A percentile compares a stretch with the other conserved stretches of the same genome.
phyloP scores from a whole-genome alignment of 163 green algal genomes.

The Scenedesmus sp. region DNA sequence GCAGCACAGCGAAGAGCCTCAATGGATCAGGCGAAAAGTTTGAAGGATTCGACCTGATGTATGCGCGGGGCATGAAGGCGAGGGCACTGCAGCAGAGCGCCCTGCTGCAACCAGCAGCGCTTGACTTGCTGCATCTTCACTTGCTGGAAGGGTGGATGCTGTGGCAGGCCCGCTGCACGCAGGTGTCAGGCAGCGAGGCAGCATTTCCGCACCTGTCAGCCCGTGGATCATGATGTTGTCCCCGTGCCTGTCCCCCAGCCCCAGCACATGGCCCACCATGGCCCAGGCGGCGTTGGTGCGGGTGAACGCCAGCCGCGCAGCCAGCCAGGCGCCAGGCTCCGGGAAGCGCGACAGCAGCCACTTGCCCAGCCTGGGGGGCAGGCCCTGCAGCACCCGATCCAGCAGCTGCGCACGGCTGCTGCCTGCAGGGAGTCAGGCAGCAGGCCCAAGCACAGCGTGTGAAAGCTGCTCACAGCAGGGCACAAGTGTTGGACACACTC shows the following conservation, averaged over 20 bases:
- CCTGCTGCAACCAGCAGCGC: too few species aligned
- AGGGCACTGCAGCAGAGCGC: too few species aligned
- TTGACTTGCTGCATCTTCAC: too few species aligned
- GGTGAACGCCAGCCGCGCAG: conserved; percentile 84
- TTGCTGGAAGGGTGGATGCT: too few species aligned
- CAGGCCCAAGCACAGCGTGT: not conserved
- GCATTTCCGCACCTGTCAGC: conserved; percentile 82
- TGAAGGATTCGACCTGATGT: too few species aligned
- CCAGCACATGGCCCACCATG: conserved; percentile 95
- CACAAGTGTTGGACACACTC: not conserved
- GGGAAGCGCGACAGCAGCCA: conserved; percentile 88
- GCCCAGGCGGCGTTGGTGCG: conserved; percentile 92
- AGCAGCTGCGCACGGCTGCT: conserved; percentile 33
- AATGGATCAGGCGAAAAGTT: too few species aligned
- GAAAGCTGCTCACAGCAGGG: not conserved
- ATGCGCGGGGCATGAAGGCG: too few species aligned
- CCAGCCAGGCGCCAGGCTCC: conserved; percentile 90
- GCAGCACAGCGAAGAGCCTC: too few species aligned
- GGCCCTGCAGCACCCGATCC: conserved; percentile 73
- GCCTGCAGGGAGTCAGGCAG: not conserved
- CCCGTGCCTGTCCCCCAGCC: conserved; percentile 95
- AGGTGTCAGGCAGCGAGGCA: not conserved
- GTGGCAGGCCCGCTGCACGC: not conserved
- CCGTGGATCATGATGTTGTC: conserved; percentile 97
- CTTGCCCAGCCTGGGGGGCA: conserved; percentile 89